Conservation (phyloP, 352 stramenopile genomes). For the Phytophthora cactorum region DNA sequence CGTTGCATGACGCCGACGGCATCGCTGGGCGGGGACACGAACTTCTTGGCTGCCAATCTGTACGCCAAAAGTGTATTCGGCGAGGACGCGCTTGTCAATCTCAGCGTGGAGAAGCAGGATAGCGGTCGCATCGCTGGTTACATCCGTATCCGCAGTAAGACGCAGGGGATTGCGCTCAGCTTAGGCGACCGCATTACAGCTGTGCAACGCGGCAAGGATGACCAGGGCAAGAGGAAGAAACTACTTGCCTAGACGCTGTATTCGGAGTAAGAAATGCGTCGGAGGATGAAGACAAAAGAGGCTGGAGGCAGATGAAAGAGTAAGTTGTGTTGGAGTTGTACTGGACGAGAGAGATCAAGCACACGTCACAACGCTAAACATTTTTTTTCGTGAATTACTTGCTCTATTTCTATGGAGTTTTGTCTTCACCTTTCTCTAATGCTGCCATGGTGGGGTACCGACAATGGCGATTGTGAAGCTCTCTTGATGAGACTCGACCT, state of each 20-base stretch:
- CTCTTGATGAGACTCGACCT: conserved; percentile 25
- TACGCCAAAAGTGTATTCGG: conserved; percentile 94
- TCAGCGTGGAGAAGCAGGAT: conserved; percentile 99
- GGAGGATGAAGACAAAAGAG: conserved; percentile 11
- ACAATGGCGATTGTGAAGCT: conserved; percentile 65
- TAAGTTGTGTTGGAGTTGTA: conserved; percentile 32
- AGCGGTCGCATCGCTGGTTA: conserved; percentile 98
- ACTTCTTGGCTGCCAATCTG: conserved; percentile 95
- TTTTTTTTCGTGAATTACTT: conserved; percentile 41
- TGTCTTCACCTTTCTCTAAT: conserved; percentile 25
- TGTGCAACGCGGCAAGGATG: conserved; percentile 92
- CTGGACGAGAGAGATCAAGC: conserved; percentile 41
- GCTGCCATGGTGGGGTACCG: conserved; percentile 40
- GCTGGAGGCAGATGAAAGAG: conserved; percentile 14
- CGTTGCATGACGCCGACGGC: conserved; percentile 97
- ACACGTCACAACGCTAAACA: conserved; percentile 35
- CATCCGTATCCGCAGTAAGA: conserved; percentile 99
- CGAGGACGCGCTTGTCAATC: conserved; percentile 99
- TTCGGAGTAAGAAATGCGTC: conserved; percentile 28
- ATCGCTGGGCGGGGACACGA: conserved; percentile 88
- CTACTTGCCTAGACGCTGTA: conserved; percentile 57
- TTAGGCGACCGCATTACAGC: conserved; percentile 99
- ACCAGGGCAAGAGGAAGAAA: conserved; percentile 88
- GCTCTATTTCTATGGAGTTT: conserved; percentile 34
- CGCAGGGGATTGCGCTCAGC: conserved; percentile 99